Base-by-base conservation (phyloP, 2,329 filamentous ascomycete species). In the Furcasterigmium furcatum region DNA sequence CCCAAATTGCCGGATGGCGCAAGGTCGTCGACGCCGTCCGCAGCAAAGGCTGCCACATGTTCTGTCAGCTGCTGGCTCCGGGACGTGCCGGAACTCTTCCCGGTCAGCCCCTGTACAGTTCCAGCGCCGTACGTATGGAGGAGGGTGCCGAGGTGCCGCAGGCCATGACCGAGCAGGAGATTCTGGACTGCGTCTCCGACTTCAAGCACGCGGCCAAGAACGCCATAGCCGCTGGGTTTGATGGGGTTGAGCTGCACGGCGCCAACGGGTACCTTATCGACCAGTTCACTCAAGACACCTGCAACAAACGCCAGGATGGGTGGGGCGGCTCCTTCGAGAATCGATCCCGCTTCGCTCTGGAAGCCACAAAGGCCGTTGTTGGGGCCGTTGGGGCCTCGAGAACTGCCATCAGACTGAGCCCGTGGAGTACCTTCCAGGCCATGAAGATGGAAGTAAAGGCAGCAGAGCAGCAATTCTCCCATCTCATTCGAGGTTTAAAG, bases 401-500 rank as follows among this genome's bases (percentile, higher is more conserved):
- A 10, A 69, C 73, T 3, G 79, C 71, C 1, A 73, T 86, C 19
- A 73, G 83, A 2, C 59, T 87, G 3, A 77, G 70, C 2, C 84
- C 84, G 0, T 86, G 75, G 65, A 76, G 72, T 38, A 61, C 64
- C 0, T 86, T 82, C 63, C 80, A 86, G 48, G 74, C 74, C 34
- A 83, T 87, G 82, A 64, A 66, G 2, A 84, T 85, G 79, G 53
- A 61, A 0, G n/a, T n/a, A n/a, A n/a, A n/a, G n/a, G 71, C 87
- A 38, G 82, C 83, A 0, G 56, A 79, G 9, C 77, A 82, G 1
- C 82, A 87, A 48, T 88, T 87, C 55, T 65, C 64, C 1, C 69
- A 87, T 53, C 56, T 85, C 9, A 68, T 81, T 41, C 16, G 27
- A 25, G 70, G 75, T 35, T 64, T 81, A 9, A 74, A 71, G 43